These are phyloP conservation scores for Aspergillus fructus DNA, from an alignment of 2,329 filamentous ascomycete species.

Conservation along the genomic window DNA sequence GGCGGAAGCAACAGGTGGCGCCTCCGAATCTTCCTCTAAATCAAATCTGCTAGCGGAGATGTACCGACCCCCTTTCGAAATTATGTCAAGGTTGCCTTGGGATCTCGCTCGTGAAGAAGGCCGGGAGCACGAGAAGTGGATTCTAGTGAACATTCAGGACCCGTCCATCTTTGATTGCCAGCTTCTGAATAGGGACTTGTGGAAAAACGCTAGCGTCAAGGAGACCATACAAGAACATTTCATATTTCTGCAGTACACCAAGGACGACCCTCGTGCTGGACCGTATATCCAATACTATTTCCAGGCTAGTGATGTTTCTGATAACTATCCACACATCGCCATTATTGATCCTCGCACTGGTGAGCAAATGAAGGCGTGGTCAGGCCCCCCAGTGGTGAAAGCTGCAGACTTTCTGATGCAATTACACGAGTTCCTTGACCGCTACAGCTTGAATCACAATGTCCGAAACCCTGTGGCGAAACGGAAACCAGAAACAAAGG, in stretches of 20 bases:
- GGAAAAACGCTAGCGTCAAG: conserved; percentile 80
- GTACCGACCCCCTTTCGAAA: conserved; percentile 86
- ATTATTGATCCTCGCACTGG: conserved; percentile 95
- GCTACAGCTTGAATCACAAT: conserved; percentile 83
- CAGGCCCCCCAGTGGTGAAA: conserved; percentile 74
- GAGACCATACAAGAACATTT: conserved; percentile 89
- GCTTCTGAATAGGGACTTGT: conserved; percentile 87
- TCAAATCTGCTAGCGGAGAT: conserved; percentile 81
- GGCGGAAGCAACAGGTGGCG: conserved; percentile 62
- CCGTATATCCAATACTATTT: conserved; percentile 94
- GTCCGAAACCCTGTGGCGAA: conserved; percentile 92
- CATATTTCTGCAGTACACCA: conserved; percentile 91
- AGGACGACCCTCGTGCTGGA: conserved; percentile 73
- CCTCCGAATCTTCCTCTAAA: conserved; percentile 66
- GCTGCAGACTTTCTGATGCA: conserved; percentile 83
- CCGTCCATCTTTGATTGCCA: conserved; percentile 93
- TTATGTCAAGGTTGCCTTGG: conserved; percentile 80
- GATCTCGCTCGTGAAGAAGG: conserved; percentile 81
- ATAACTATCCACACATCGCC: conserved; percentile 92
- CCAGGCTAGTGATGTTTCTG: conserved; percentile 71
- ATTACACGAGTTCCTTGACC: conserved; percentile 92
- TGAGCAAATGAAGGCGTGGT: conserved; percentile 97
- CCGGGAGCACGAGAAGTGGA: conserved; percentile 88
- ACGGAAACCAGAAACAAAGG: conserved; percentile 68
- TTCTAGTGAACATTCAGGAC: conserved; percentile 94